Evolutionary conservation across 805 yeast genomes (phyloP), one percentile per base, ranked within the genome.

Genomic region (Novakomyces olei): DNA sequence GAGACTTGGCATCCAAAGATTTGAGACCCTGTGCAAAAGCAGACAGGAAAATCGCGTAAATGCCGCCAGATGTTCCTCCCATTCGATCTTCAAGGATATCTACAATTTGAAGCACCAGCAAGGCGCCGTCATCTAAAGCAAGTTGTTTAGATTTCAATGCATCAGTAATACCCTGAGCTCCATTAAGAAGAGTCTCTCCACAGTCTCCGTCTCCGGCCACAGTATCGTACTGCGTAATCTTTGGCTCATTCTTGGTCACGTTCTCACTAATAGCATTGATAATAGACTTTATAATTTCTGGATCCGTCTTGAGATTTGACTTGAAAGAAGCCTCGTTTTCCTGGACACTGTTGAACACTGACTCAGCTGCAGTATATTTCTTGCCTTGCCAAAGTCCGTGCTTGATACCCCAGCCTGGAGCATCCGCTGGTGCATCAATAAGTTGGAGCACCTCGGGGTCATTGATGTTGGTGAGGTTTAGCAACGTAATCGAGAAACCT

Each of bases 31-130:
- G 58, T 1, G 78, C 74, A 38, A 83, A 61, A 1, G 92, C 79
- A 23, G 91, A 69, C 39, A 85, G 58, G 53, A 61, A 78, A 35
- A 83, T 85, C 2, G 92, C 76, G 51, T 83, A 83, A 25, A 83
- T 53, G 1, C 94, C 95, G 34, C 96, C 96, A 1, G 92, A 77
- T 0, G 96, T 85, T 32, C 96, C 96, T 34, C 95, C 96, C 95
- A 85, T 85, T n/a, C 69, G 69, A 35, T 69, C 69, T 49, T 83
- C 95, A 23, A 83, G 80, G 15, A 75, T 51, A 35, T 80, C 92
- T 3, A 94, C 77, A 12, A 40, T 33, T 19, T 30, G 26, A 6
- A 26, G 33, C 14, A 22, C 27, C 31, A 83, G 63, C 41, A 67
- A 67, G n/a, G 71, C 60, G 29, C 78, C 50, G 1, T 76, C 67